Evolutionary conservation across 2,329 filamentous ascomycete genomes (phyloP), one percentile per base, ranked within the genome.

Genomic region (Samsoniella hepiali): DNA sequence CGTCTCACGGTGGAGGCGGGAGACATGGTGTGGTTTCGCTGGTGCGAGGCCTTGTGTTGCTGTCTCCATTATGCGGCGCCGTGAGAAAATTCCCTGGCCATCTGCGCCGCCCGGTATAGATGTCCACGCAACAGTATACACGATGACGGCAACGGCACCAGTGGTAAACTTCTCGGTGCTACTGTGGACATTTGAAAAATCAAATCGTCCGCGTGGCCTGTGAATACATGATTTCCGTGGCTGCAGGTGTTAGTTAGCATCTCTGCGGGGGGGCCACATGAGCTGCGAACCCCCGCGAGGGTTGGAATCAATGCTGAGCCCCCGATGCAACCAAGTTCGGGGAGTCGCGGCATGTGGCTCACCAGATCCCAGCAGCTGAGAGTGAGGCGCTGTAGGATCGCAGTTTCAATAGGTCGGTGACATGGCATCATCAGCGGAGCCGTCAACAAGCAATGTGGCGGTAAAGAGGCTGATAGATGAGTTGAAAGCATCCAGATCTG

Each of bases 391-490:
- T 22, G 13, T 15, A 47, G n/a, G 10, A 29, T 22, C 40, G 54
- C 22, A 44, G 7, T n/a, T n/a, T 3, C 40, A 11, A 13, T 10
- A 32, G 38, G n/a, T 22, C 10, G 15, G 54, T 34, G 38, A 13
- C 29, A 34, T 45, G 38, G 15, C 54, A 36, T 22, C 50, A 53
- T 53, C 50, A 55, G 22, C 27, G n/a, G 22, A 40, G 17, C 55
- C n/a, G 22, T 5, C 31, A 8, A 15, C 22, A 29, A 34, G 17
- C 8, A 40, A 1, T 49, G 56, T 40, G 54, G 54, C 54, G n/a
- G 40, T 57, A 51, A 53, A 44, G 47, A 44, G 47, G 58, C 27
- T 53, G 49, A 53, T n/a, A 31, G 47, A 44, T 32, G 45, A 5
- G 34, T 11, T 8, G 32, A 8, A 27, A 40, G 36, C 36, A 7